These are phyloP conservation scores for Podila epigama DNA, from an alignment of 192 early-diverging fungal genomes.

Conservation along the genomic window DNA sequence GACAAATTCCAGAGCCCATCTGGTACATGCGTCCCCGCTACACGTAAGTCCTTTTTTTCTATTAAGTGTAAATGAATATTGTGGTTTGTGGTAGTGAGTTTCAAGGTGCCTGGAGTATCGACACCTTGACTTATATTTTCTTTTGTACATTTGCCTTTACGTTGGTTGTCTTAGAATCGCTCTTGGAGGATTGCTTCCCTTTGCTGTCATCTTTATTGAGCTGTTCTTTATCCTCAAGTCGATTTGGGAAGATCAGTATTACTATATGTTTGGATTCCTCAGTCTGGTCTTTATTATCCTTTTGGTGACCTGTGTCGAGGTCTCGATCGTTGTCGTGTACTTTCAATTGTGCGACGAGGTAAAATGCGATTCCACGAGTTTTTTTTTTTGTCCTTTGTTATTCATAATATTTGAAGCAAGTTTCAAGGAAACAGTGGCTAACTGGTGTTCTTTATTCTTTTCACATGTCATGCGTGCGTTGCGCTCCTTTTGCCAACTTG, in stretches of 20 bases:
- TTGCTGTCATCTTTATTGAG: slow-evolving; percentile 77
- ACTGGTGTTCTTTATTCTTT: neutral
- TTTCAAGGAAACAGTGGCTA: neutral
- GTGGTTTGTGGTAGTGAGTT: neutral
- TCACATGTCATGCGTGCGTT: too few species aligned
- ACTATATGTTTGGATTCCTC: slow-evolving; percentile 70
- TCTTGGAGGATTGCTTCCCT: slow-evolving; percentile 60
- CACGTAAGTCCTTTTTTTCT: slow-evolving; percentile 48
- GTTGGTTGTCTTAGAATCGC: slow-evolving; percentile 49
- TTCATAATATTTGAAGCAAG: neutral
- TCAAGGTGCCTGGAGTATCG: too few species aligned
- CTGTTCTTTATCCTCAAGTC: slow-evolving; percentile 75
- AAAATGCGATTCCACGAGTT: slow-evolving; percentile 1
- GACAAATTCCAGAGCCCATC: slow-evolving; percentile 86
- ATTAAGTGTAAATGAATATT: neutral
- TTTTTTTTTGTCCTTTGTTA: neutral
- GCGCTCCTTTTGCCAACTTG: too few species aligned
- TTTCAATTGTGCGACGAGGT: slow-evolving; percentile 69
- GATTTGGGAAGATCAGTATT: slow-evolving; percentile 72
- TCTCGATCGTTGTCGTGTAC: slow-evolving; percentile 74
- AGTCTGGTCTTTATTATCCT: slow-evolving; percentile 67
- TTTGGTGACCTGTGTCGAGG: slow-evolving; percentile 62
- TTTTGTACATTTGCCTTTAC: too few species aligned
- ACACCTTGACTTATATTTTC: too few species aligned
- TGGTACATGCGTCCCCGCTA: slow-evolving; percentile 68